A percentile compares a stretch with the other conserved stretches of the same genome.
These are phyloP conservation scores for Firmiana major DNA, from an alignment of 345 rosid species.

Conservation along the genomic window DNA sequence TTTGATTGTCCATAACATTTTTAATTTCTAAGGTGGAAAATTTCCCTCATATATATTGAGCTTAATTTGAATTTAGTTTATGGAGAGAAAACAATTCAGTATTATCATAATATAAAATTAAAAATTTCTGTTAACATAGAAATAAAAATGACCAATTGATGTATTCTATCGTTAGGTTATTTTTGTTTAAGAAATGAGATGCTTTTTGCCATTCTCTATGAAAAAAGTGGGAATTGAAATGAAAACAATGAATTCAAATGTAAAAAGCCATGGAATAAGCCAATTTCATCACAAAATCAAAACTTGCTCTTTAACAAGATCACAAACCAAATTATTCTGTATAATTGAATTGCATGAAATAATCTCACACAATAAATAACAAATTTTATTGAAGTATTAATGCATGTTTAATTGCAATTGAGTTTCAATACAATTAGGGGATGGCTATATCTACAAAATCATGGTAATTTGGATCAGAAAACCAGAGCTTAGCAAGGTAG, in stretches of 20 bases:
- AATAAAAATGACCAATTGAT: not conserved
- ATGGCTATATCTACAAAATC: slow-evolving; percentile 5
- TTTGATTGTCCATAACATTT: not conserved
- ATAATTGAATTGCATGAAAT: not conserved
- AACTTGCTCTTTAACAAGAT: not conserved
- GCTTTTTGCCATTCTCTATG: no score
- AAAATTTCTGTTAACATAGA: not conserved
- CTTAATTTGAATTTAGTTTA: not conserved
- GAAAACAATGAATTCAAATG: not conserved
- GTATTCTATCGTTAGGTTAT: not conserved
- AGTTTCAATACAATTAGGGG: not conserved
- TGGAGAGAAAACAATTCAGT: not conserved
- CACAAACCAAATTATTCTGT: not conserved
- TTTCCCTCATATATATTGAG: not conserved
- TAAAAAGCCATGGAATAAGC: not conserved
- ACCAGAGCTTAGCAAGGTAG: slow-evolving; percentile 17
- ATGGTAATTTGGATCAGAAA: slow-evolving; percentile 9
- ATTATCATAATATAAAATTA: no score
- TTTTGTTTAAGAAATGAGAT: not conserved
- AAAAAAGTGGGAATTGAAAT: no score
- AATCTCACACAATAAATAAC: not conserved
- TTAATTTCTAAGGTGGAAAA: not conserved
- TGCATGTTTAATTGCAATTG: not conserved
- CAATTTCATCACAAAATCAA: not conserved
- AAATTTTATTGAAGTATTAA: not conserved